Base-by-base conservation (phyloP, 768 basidiomycete genomes). In the Coprinopsis sp. region DNA sequence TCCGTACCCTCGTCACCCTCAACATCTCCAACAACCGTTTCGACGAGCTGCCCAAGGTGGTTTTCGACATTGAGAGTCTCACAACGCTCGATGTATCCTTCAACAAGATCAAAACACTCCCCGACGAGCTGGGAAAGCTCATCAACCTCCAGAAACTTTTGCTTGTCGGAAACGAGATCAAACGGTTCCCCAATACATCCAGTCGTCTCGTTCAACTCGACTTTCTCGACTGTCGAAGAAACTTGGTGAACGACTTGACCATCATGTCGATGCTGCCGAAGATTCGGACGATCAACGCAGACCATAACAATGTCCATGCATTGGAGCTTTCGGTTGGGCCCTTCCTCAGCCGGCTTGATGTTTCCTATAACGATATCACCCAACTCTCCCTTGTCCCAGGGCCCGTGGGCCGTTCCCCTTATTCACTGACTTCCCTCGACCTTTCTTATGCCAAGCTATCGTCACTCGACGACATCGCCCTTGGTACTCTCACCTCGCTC, bases 1-100 rank as follows among this genome's bases (percentile, higher is more conserved):
- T 97, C 51, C 73, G 77, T 33, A 64, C 70, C 34, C 78, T 98
- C 44, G 79, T 77, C 39, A 79, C 80, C 21, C 77, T 98, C 52
- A 95, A 96, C 66, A 85, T 98, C 48, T 95, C 93, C 44, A 97
- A 97, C 66, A 99, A 98, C 73, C 90, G 91, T 61, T 92, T 97
- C 63, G 76, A 76, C 23, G 59, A 58, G 6, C 73, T 98, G 41
- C 95, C 95, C 0, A 53, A 69, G 0, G 87, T 87, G 28, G 77
- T 99, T 22, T 82, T 78, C 62, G 71, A 84, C 50, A 78, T 98
- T 58, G 64, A 70, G 4, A 75, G 68, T n/a, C 77, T 99, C 16
- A 69, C 76, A 29, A 90, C 94, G 55, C 81, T 99, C 16, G 94
- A 98, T 57, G 73, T 96, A 30, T 98, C 96, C 0, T 97, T 97